Evolutionary conservation across 345 rosid species (phyloP).

Genomic region (Rhizophora apiculata): DNA sequence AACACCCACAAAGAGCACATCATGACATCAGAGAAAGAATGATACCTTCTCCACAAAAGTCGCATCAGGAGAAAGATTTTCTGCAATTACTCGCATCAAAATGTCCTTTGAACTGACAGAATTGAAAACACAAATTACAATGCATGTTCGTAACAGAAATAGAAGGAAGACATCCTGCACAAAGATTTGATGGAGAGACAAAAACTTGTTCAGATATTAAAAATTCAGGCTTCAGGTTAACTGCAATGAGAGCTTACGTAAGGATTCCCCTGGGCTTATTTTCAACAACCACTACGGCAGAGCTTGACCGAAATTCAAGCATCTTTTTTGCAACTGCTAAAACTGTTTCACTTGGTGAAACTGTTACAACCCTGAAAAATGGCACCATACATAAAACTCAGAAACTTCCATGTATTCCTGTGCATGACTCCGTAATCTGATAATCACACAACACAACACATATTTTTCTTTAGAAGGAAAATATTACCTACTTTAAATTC

Average conservation of each 20-base stretch:
- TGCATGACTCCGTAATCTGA: not conserved
- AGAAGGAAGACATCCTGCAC: conserved; percentile 4
- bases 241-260: conserved; percentile 58
- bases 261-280: conserved; percentile 80
- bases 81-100: conserved; percentile 92
- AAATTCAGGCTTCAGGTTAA: not conserved
- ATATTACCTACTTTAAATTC: conserved; percentile 97
- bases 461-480: conserved; percentile 26
- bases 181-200: not conserved
- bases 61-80: conserved; percentile 67
- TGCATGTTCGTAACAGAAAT: not conserved
- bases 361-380: conserved; percentile 72
- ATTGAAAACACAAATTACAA: conserved; percentile 15
- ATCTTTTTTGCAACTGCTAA: conserved; percentile 71
- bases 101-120: conserved; percentile 84
- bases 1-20: not conserved
- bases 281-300: conserved; percentile 76
- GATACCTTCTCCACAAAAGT: conserved; percentile 81
- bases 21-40: not conserved
- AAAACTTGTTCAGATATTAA: not conserved
- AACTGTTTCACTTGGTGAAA: conserved; percentile 79
- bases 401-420: not conserved
- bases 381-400: conserved; percentile 22
- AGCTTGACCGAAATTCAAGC: conserved; percentile 70
- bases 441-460: conserved; percentile 5